A percentile compares a stretch with the other conserved stretches of the same genome.
These are phyloP conservation scores for Breynia disticha DNA, from an alignment of 441 rosid genomes.

Conservation along the genomic window DNA sequence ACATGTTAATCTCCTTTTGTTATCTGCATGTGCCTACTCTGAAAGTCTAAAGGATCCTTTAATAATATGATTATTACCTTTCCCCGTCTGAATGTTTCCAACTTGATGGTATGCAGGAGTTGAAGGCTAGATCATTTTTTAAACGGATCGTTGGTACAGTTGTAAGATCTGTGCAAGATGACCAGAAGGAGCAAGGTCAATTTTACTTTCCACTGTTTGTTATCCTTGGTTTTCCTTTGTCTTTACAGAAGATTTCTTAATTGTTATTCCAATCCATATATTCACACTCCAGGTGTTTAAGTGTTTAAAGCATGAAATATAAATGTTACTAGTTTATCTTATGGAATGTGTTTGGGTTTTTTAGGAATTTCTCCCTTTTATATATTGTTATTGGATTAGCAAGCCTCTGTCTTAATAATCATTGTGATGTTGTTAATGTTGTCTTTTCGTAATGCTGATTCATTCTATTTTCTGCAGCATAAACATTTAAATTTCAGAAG, in stretches of 20 bases:
- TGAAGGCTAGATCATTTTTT: conserved; percentile 69
- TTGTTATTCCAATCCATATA: background rate
- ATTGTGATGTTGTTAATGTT: no score
- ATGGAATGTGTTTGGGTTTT: no score
- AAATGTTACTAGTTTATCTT: no score
- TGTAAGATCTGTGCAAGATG: conserved; percentile 94
- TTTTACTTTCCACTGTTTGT: conserved; percentile 10
- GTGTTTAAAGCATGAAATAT: no score
- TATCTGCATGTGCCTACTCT: background rate
- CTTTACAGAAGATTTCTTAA: background rate
- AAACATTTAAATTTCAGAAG: background rate
- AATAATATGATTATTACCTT: no score
- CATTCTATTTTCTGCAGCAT: no score
- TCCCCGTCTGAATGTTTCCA: no score
- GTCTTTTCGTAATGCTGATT: no score
- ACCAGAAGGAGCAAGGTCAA: conserved; percentile 96
- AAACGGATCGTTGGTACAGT: conserved; percentile 89
- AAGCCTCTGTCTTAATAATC: background rate
- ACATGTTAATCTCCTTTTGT: conserved; percentile 7
- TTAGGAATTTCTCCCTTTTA: no score
- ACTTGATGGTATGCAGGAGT: conserved; percentile 32
- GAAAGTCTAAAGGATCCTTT: no score
- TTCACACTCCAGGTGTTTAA: no score
- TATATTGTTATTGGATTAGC: background rate
- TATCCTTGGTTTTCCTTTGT: background rate